Conservation (phyloP, 129 eudicot species). For the Saposhnikovia divaricata region DNA sequence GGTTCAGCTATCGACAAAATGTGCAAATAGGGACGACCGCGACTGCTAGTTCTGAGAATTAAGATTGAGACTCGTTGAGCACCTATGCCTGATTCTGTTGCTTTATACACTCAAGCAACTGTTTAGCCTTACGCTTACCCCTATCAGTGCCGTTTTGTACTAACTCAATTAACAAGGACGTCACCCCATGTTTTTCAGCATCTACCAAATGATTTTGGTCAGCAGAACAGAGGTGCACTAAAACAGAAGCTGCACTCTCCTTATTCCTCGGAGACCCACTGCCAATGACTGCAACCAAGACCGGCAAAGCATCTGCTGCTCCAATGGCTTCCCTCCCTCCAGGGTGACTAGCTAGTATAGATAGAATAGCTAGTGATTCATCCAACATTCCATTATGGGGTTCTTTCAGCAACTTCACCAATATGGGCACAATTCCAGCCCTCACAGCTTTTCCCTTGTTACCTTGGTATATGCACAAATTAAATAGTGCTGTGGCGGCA, state of each 20-base stretch:
- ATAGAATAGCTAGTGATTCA: slow-evolving; percentile 72
- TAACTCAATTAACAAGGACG: slow-evolving; percentile 41
- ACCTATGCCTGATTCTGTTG: slow-evolving; percentile 42
- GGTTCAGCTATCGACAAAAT: too few relatives aligned
- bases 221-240: slow-evolving; percentile 67
- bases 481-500: slow-evolving; percentile 86
- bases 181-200: slow-evolving; percentile 54
- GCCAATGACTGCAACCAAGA: slow-evolving; percentile 55
- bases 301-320: slow-evolving; percentile 62
- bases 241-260: slow-evolving; percentile 77
- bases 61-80: slow-evolving; percentile 21
- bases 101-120: slow-evolving; percentile 61
- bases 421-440: slow-evolving; percentile 31
- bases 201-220: slow-evolving; percentile 49
- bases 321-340: slow-evolving; percentile 72
- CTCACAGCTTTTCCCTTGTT: slow-evolving; percentile 44
- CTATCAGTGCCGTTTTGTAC: slow-evolving; percentile 70
- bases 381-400: slow-evolving; percentile 72
- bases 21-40: too few relatives aligned
- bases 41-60: too few relatives aligned
- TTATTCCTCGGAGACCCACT: slow-evolving; percentile 74
- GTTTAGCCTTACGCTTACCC: slow-evolving; percentile 72
- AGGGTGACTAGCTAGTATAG: slow-evolving; percentile 68
- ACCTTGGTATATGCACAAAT: slow-evolving; percentile 82
- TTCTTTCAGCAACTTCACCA: slow-evolving; percentile 58